These are phyloP conservation scores for Xanthoceras sorbifolium DNA, from an alignment of 345 rosid species.

Conservation along the genomic window DNA sequence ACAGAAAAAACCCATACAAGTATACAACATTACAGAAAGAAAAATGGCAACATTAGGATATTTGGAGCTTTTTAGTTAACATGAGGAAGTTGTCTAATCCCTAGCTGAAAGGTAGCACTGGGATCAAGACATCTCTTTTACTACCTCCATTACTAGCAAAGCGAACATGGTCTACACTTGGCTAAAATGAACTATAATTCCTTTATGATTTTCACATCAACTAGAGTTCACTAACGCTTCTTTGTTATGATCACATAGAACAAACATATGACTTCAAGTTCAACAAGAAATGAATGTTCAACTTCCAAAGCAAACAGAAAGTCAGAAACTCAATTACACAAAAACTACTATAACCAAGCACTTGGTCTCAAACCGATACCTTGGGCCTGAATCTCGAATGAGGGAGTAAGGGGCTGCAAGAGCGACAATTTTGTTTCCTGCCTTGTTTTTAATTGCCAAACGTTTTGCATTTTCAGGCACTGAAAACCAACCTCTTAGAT, in stretches of 20 bases:
- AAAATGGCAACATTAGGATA: neutral
- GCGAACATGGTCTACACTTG: neutral
- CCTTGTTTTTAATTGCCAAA: conserved; percentile 38
- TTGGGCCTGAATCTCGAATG: conserved; percentile 40
- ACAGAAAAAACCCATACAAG: neutral
- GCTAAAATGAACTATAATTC: neutral
- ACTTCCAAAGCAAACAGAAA: neutral
- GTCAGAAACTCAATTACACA: neutral
- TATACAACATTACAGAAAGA: neutral
- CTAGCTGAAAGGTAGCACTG: neutral
- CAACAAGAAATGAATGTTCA: neutral
- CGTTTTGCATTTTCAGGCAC: conserved; percentile 36
- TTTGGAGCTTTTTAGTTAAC: neutral
- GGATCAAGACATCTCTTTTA: conserved; percentile 10
- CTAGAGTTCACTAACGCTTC: neutral
- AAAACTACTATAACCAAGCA: conserved; percentile 17
- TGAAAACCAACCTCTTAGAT: conserved; percentile 36
- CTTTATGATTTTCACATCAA: neutral
- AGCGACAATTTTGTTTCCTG: conserved; percentile 37
- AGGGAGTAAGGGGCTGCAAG: conserved; percentile 29
- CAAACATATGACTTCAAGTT: neutral
- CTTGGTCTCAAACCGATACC: conserved; percentile 41
- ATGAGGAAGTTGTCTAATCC: neutral
- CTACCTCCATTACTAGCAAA: neutral
- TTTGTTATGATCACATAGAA: neutral